Evolutionary conservation across 257 asterid species (phyloP).

Genomic region (Haberlea rhodopensis): DNA sequence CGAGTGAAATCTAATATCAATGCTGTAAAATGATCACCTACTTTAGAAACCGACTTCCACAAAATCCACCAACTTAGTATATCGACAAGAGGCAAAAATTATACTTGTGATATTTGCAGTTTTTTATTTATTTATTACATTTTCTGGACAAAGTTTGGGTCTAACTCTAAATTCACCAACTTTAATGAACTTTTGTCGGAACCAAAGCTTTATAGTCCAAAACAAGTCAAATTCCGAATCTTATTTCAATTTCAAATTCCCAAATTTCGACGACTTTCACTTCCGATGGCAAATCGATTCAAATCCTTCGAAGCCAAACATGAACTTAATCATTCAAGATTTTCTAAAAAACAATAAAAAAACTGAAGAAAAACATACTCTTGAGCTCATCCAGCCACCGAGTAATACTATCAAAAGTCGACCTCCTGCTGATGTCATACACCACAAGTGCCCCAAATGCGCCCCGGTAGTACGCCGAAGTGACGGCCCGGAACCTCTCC

Average conservation of each 20-base stretch:
- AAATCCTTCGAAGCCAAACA: background rate
- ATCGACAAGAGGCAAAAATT: no score
- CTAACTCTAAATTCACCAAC: no score
- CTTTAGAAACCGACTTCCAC: no score
- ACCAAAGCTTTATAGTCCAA: background rate
- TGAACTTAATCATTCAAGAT: background rate
- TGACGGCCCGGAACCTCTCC: conserved; percentile 20
- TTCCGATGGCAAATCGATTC: no score
- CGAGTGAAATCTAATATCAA: no score
- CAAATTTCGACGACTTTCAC: background rate
- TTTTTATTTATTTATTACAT: no score
- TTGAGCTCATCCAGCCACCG: conserved; percentile 27
- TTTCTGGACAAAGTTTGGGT: background rate
- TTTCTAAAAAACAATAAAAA: background rate
- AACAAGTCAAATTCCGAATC: no score
- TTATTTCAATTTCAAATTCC: no score
- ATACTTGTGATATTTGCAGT: no score
- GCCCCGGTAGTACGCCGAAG: conserved; percentile 18
- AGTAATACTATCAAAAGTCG: conserved; percentile 20
- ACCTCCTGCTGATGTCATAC: conserved; percentile 20
- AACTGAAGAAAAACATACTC: background rate
- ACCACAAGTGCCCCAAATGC: conserved; percentile 28
- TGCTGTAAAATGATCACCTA: no score
- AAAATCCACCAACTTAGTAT: no score
- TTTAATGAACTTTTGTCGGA: background rate